Evolutionary conservation across 192 early-diverging fungal species (phyloP), one percentile per base, ranked within the genome.

Genomic region (Podila epigama): DNA sequence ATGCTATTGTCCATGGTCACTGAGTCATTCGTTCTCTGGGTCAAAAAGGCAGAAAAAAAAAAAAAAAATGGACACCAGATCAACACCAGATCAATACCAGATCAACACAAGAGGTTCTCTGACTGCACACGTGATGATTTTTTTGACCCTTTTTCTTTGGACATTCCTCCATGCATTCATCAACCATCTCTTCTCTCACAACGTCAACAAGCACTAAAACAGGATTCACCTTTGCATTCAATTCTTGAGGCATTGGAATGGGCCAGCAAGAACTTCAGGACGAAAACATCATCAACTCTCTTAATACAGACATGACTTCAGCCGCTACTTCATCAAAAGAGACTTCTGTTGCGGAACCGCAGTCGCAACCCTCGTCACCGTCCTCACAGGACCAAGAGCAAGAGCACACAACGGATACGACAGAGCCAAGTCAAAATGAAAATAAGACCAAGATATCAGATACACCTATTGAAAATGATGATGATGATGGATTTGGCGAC

Each of bases 1-100:
- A 61, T 58, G 40, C 56, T 18, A 20, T 44, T 57, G 58, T 75
- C 64, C 71, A 75, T 75, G 56, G 12, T 18, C 20, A 15, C n/a
- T n/a, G n/a, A n/a, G 25, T 48, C 44, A 18, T 41, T 16, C 18
- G 31, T 28, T 56, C 31, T 16, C 18, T 9, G 32, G 35, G 13
- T 20, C 18, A 20, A 32, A n/a, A 35, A 33, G 27, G 27, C 32
- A 6, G 18, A 57, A 13, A 33, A 3, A 35, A 34, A 18, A 12
- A 36, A 35, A 57, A 57, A 57, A 57, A 1, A 61, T 27, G 16
- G 27, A 40, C 16, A 52, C n/a, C 18, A 25, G 22, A 52, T n/a
- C n/a, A n/a, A n/a, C n/a, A n/a, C n/a, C n/a, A n/a, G n/a, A n/a
- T n/a, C n/a, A n/a, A n/a, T n/a, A n/a, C n/a, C n/a, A n/a, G n/a